These are phyloP conservation scores for Macroventuria anomochaeta DNA, from an alignment of 2,329 filamentous ascomycete species.

Conservation along the genomic window DNA sequence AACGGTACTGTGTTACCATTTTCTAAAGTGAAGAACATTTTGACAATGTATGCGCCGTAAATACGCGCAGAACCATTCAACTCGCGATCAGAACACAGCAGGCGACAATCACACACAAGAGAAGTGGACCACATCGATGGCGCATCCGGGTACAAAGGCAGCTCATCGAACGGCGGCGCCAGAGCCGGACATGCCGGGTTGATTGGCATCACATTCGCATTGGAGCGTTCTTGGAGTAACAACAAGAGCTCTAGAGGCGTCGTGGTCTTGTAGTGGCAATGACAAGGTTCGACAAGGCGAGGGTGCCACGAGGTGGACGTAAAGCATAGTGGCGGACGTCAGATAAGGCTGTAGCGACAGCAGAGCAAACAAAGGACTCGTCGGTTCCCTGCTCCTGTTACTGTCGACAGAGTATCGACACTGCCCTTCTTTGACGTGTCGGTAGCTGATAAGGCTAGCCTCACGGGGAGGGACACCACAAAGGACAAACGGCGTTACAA, in stretches of 20 bases:
- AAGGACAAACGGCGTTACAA: not conserved
- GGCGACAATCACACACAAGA: not conserved
- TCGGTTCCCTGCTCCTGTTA: not conserved
- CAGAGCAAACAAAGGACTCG: not conserved
- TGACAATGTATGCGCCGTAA: not conserved
- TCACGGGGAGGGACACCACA: not conserved
- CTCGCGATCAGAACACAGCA: not conserved
- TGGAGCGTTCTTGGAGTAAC: not conserved
- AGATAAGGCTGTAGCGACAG: not conserved
- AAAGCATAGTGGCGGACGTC: not conserved
- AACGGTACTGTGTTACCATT: no score
- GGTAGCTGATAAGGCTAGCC: not conserved
- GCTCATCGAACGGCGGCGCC: conserved; percentile 13
- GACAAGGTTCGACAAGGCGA: not conserved
- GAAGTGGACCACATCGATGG: conserved; percentile 3
- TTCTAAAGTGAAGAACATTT: not conserved
- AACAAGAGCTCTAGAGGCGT: not conserved
- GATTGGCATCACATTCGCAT: not conserved
- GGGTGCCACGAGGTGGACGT: not conserved
- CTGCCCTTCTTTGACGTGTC: not conserved
- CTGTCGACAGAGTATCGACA: not conserved
- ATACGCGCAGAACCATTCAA: not conserved
- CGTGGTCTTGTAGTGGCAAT: not conserved
- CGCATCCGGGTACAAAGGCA: conserved; percentile 17
- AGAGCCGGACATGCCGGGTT: conserved; percentile 15